Base-by-base conservation (phyloP, 306 rosid genomes). In the Myrica gale region DNA sequence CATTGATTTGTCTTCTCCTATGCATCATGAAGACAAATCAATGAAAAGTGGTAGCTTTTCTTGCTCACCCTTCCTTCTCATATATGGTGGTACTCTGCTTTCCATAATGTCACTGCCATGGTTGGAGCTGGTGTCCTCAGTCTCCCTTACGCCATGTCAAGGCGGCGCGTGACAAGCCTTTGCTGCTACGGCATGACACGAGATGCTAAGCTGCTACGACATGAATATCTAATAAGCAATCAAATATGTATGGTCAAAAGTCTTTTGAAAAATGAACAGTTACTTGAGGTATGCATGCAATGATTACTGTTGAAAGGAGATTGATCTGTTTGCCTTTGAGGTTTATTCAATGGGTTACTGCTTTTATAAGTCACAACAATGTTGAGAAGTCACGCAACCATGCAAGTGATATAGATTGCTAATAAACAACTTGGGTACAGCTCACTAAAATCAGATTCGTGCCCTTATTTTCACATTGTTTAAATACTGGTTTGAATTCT, bases 251-350 rank as follows among this genome's bases (percentile, higher is more conserved):
- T 78, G 82, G 89, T 94, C 80, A 91, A 89, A 84, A 89, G 78
- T 77, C 96, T 94, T 91, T 87, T 90, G 0, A 94, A 94, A 88
- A 94, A 91, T 80, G 97, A 91, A 71, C 98, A 94, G 87, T 87
- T 94, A 81, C 90, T 84, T 23, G 98, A 91, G 97, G 98, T 89
- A 85, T 48, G 69, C 26, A 58, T 70, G 15, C 52, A 55, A 42
- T 54, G 65, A 68, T 45, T 56, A 6, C 56, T 72, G 57, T 53
- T 66, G 10, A n/a, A 68, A 50, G 68, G 17, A 43, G 46, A 26
- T 39, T 73, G 60, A 16, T 45, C 43, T 68, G 62, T 50, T 60
- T 44, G 32, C 39, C 58, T 39, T 61, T 0, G 9, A 10, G 15
- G 20, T 12, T 39, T 68, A 45, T 69, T 44, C 62, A 54, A n/a